Base-by-base conservation (phyloP, 176 grass and related monocot genomes). In the Hsuehochloa calcarea region DNA sequence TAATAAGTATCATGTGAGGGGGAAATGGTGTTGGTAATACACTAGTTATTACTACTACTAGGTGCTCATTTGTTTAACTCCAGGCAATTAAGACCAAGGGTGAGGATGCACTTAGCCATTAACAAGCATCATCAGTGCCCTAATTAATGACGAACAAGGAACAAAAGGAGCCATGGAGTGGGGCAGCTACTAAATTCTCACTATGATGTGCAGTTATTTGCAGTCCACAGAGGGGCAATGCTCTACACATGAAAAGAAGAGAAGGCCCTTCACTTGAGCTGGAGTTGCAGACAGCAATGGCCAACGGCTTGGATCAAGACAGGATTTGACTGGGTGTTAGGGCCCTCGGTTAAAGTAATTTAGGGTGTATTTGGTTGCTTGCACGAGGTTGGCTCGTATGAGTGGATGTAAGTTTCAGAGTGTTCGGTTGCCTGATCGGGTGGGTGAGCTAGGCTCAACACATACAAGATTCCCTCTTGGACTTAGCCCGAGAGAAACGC, bases 231-330 rank as follows among this genome's bases (percentile, higher is more conserved):
- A 11, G 60, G 29, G 60, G 60, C 25, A 12, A 62, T 62, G 60
- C 23, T 50, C 27, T 23, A 72, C 79, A 60, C 56, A 87, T 89
- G 59, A 73, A 92, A 89, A 87, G 87, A 54, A 81, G 85, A 67
- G 84, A 77, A 87, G 38, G 38, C 29, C 37, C 39, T 78, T 69
- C 55, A 38, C 59, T 38, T 80, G 63, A 75, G 60, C 51, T 22
- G 27, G 77, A 65, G 62, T 43, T 72, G 63, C 49, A 11, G 77
- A 58, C 58, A 67, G 50, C 85, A 65, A 14, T 37, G 29, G 27
- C 85, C 73, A 70, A 25, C 84, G 80, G 65, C 69, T 59, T 75
- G 60, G 58, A 69, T 47, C 45, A 70, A 64, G 63, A 81, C 46
- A 38, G 20, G 27, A 31, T 40, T 35, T 14, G 68, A 85, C 74